These are phyloP conservation scores for Nicotiana undulata DNA, from an alignment of 257 asterid species.

Conservation along the genomic window DNA sequence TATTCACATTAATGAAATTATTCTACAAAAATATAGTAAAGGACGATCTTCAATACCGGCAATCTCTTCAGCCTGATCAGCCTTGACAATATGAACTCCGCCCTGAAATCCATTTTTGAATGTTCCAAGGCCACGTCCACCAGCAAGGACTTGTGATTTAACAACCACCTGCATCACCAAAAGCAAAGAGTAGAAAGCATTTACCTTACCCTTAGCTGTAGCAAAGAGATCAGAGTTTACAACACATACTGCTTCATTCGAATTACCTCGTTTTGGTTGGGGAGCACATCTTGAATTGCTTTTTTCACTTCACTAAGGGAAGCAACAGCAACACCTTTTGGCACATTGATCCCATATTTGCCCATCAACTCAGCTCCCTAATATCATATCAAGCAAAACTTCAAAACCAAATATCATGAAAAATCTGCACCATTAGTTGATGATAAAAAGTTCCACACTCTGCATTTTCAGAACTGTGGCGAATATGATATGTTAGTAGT, in stretches of 20 bases:
- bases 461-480: not conserved
- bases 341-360: slow-evolving; percentile 85
- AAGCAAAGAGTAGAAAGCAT: not conserved
- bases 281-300: slow-evolving; percentile 50
- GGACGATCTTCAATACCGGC: slow-evolving; percentile 47
- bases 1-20: not conserved
- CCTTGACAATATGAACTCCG: slow-evolving; percentile 87
- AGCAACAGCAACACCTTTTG: slow-evolving; percentile 74
- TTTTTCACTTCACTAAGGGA: slow-evolving; percentile 56
- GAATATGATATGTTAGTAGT: not conserved
- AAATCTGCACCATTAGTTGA: not conserved
- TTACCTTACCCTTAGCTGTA: not conserved
- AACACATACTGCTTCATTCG: not conserved
- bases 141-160: slow-evolving; percentile 93
- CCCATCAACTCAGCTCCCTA: slow-evolving; percentile 93
- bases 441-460: not conserved
- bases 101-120: slow-evolving; percentile 89
- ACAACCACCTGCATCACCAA: slow-evolving; percentile 60
- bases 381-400: slow-evolving; percentile 4
- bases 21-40: not conserved
- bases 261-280: slow-evolving; percentile 66
- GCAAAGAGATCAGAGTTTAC: not conserved
- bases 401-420: not conserved
- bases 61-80: slow-evolving; percentile 66
- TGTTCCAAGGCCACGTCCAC: slow-evolving; percentile 88